These are phyloP conservation scores for Penicillium sclerotiorum DNA, from an alignment of 2,329 filamentous ascomycete species.

Conservation along the genomic window DNA sequence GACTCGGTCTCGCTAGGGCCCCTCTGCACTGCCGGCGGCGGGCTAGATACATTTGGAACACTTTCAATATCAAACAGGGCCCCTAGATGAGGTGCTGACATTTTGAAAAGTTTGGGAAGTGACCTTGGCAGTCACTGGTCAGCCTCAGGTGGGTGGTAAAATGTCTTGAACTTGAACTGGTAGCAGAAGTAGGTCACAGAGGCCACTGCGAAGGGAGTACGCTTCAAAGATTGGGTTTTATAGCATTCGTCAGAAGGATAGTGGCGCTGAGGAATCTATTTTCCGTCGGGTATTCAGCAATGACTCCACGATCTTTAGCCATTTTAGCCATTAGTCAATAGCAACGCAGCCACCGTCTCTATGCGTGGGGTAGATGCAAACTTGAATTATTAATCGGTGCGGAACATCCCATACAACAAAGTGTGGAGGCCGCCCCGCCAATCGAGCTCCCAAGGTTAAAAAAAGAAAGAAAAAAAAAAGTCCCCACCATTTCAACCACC, in stretches of 20 bases:
- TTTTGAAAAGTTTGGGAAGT: conserved; percentile 28
- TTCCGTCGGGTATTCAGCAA: conserved; percentile 1
- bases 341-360: neutral
- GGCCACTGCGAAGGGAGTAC: no score
- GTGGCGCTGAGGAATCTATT: conserved; percentile 12
- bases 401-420: conserved; percentile 1
- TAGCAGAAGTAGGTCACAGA: no score
- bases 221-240: no score
- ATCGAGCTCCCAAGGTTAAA: conserved; percentile 15
- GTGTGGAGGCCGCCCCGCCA: conserved; percentile 17
- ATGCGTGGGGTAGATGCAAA: neutral
- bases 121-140: neutral
- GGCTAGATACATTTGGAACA: conserved; percentile 36
- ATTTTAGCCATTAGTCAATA: neutral
- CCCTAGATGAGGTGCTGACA: conserved; percentile 41
- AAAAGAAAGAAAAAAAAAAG: conserved; percentile 10
- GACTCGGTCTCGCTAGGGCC: conserved; percentile 25
- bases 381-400: conserved; percentile 6
- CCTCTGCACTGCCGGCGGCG: conserved; percentile 39
- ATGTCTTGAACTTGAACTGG: neutral
- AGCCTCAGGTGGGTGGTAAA: neutral
- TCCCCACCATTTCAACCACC: conserved; percentile 10
- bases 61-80: conserved; percentile 49
- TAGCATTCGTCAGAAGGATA: no score
- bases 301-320: neutral